Percentiles rank a stretch among this genome's conserved stretches.
Evolutionary conservation across 2,329 filamentous ascomycete genomes (phyloP).

Genomic region (Trichoderma simmonsii): DNA sequence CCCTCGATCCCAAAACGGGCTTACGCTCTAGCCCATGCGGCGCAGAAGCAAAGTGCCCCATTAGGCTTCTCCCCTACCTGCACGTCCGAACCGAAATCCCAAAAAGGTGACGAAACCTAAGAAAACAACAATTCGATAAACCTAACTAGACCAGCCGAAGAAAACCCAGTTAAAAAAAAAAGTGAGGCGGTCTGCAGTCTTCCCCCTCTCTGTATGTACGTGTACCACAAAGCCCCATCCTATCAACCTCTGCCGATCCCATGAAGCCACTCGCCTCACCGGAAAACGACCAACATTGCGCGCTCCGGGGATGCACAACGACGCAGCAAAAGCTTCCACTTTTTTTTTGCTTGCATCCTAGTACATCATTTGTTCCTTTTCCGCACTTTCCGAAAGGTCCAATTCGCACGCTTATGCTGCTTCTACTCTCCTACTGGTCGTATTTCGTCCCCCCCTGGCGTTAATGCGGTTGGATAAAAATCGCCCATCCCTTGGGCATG

Average conservation of each 20-base stretch:
- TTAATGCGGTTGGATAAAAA: neutral
- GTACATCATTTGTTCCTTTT: neutral
- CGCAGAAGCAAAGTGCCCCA: neutral
- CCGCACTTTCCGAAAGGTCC: neutral
- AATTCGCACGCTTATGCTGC: neutral
- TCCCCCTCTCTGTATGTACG: neutral
- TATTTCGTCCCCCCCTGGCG: neutral
- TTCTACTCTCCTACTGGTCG: neutral
- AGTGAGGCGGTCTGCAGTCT: constrained; percentile 6
- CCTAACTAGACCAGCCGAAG: neutral
- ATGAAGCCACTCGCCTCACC: neutral
- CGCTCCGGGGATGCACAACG: neutral
- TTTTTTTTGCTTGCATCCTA: neutral
- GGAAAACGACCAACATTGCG: neutral
- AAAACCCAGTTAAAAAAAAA: neutral
- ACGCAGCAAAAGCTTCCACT: neutral
- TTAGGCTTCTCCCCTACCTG: neutral
- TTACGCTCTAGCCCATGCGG: neutral
- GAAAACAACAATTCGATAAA: neutral
- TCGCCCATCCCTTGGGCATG: neutral
- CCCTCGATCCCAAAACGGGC: neutral
- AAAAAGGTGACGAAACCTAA: neutral
- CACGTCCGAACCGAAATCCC: neutral
- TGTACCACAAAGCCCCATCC: neutral
- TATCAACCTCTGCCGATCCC: neutral